phyloP scores from a whole-genome alignment of 495 filamentous ascomycete species.

The Tuber melanosporum region DNA sequence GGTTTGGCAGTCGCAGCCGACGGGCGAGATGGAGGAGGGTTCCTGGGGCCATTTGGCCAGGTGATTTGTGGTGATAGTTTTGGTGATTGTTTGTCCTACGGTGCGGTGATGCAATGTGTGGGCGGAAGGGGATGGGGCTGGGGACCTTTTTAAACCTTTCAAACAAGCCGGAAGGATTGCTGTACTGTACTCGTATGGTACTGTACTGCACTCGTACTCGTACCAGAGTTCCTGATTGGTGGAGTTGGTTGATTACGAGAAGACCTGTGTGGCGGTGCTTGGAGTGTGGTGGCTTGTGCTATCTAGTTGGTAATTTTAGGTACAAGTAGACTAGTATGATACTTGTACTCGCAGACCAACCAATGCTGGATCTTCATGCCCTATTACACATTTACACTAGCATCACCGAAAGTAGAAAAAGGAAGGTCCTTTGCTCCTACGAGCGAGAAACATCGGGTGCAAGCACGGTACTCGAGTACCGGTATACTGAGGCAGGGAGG shows the following conservation, averaged over 20 bases:
- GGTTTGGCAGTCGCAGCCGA: not conserved
- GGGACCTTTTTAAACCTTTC: not conserved
- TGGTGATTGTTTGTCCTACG: not conserved
- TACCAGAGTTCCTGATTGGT: not conserved
- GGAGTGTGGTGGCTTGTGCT: not conserved
- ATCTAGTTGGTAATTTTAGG: not conserved
- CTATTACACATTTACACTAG: not conserved
- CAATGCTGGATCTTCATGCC: not conserved
- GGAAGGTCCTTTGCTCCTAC: not conserved
- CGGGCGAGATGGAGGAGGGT: slow-evolving; percentile 14
- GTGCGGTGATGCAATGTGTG: not conserved
- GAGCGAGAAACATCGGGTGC: not conserved
- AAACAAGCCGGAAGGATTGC: too few relatives aligned
- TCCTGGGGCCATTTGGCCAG: slow-evolving; percentile 21
- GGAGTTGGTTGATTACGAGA: not conserved
- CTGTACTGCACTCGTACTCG: too few relatives aligned
- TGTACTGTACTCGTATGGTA: too few relatives aligned
- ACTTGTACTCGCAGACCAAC: not conserved
- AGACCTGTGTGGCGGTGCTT: not conserved
- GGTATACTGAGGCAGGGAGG: not conserved
- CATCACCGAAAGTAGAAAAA: not conserved
- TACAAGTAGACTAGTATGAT: too few relatives aligned
- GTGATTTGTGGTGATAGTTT: not conserved
- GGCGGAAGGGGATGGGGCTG: not conserved
- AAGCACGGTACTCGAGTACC: too few relatives aligned